Conservation (phyloP, 2,329 filamentous ascomycete genomes). For the Fusarium cicatricum region DNA sequence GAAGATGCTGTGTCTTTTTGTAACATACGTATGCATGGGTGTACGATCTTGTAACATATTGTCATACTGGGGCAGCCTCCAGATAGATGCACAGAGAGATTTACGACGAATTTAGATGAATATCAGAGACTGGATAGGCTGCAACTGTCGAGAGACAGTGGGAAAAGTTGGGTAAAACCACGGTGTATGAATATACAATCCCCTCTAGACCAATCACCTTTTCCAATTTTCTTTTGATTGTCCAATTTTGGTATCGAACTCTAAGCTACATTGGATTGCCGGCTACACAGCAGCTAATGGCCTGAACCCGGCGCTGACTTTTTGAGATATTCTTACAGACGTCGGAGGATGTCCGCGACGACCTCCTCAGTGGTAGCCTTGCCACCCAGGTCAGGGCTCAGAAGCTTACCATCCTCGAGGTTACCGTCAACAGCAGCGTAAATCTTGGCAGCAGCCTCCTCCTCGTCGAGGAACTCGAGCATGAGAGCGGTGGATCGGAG, state of each 20-base stretch:
- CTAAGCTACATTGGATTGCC: constrained; percentile 7
- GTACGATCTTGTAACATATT: constrained; percentile 42
- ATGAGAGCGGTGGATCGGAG: constrained; percentile 90
- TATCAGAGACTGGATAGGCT: constrained; percentile 13
- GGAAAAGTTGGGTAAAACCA: constrained; percentile 23
- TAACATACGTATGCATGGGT: constrained; percentile 37
- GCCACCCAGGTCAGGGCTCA: constrained; percentile 92
- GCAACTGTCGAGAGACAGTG: constrained; percentile 3
- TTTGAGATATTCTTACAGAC: constrained; percentile 65
- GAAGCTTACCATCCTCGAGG: constrained; percentile 79
- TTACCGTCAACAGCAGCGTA: constrained; percentile 93
- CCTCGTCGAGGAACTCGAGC: constrained; percentile 93
- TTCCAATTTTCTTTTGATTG: neutral
- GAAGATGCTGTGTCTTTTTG: constrained; percentile 22
- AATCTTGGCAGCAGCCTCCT: constrained; percentile 85
- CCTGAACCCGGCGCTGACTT: constrained; percentile 14
- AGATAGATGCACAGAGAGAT: constrained; percentile 20
- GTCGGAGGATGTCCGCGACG: constrained; percentile 83
- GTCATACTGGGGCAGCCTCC: constrained; percentile 21
- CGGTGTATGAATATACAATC: constrained; percentile 37
- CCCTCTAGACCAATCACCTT: constrained; percentile 30
- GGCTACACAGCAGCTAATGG: constrained; percentile 1
- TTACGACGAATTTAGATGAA: constrained; percentile 30
- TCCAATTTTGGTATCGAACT: constrained; percentile 1
- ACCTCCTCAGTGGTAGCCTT: constrained; percentile 87